Percentiles rank a stretch among this genome's conserved stretches.
phyloP scores from a whole-genome alignment of 306 rosid genomes.

The Gynostemma pentaphyllum region DNA sequence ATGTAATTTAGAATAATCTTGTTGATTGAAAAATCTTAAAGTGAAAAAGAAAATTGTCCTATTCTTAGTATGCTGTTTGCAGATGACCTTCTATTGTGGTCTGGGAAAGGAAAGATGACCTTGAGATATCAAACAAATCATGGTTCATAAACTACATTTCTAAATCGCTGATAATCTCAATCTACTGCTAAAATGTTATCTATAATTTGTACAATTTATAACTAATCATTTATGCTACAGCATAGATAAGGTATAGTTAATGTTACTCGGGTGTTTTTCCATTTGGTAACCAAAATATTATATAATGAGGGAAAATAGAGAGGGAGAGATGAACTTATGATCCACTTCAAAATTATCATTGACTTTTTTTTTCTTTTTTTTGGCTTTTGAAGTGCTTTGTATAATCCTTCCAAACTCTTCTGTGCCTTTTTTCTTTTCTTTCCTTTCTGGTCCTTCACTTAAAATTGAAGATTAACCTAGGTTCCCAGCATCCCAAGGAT shows the following conservation, averaged over 20 bases:
- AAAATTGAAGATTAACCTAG: conserved; percentile 35
- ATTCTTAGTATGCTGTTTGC: not conserved
- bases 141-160: not conserved
- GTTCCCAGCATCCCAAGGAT: conserved; percentile 31
- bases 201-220: not conserved
- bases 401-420: not conserved
- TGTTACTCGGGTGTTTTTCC: not conserved
- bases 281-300: not conserved
- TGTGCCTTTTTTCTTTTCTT: not conserved
- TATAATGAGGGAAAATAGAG: not conserved
- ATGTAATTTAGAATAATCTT: not conserved
- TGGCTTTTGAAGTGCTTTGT: not conserved
- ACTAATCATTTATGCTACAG: not conserved
- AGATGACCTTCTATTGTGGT: not conserved
- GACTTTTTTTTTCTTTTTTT: not conserved
- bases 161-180: not conserved
- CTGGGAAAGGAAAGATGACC: not conserved
- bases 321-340: not conserved
- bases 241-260: not conserved
- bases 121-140: not conserved
- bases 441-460: conserved; percentile 21
- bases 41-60: not conserved
- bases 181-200: not conserved
- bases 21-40: not conserved
- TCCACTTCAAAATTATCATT: not conserved